Conservation (phyloP, 2,329 filamentous ascomycete species). For the Aphanocladium album region DNA sequence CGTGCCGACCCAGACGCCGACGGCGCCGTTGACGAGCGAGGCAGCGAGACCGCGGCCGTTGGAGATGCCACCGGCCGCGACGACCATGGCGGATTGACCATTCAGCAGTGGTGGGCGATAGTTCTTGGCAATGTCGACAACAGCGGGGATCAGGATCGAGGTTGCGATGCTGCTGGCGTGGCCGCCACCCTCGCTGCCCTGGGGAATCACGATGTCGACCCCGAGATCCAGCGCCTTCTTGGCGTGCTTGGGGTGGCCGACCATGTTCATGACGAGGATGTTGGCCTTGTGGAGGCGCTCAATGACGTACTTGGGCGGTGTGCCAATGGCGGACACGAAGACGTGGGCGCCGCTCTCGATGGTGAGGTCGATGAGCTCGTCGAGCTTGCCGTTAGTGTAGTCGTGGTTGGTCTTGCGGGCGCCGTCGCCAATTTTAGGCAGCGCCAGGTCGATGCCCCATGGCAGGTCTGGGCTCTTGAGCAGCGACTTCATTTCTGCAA, state of each 20-base stretch:
- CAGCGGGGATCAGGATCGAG: slow-evolving; percentile 79
- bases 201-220: slow-evolving; percentile 86
- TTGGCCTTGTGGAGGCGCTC: slow-evolving; percentile 72
- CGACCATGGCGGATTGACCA: slow-evolving; percentile 68
- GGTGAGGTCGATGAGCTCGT: slow-evolving; percentile 81
- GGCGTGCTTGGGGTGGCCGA: slow-evolving; percentile 86
- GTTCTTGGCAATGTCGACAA: slow-evolving; percentile 73
- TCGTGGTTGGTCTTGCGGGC: slow-evolving; percentile 93
- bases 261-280: slow-evolving; percentile 95
- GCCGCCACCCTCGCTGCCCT: slow-evolving; percentile 89
- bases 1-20: slow-evolving; percentile 91
- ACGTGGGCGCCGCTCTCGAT: slow-evolving; percentile 78
- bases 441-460: slow-evolving; percentile 86
- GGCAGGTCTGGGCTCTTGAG: slow-evolving; percentile 64
- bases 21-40: slow-evolving; percentile 80
- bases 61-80: slow-evolving; percentile 83
- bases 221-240: slow-evolving; percentile 81
- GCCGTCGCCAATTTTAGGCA: slow-evolving; percentile 79
- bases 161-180: slow-evolving; percentile 87
- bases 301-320: slow-evolving; percentile 70
- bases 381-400: slow-evolving; percentile 84
- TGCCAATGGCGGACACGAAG: slow-evolving; percentile 84
- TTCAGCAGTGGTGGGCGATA: slow-evolving; percentile 67
- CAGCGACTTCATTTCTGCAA: slow-evolving; percentile 77
- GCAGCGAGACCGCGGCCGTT: slow-evolving; percentile 77